Base-by-base conservation (phyloP, 202 grass and related monocot species). In the Schoenoplectus triqueter region DNA sequence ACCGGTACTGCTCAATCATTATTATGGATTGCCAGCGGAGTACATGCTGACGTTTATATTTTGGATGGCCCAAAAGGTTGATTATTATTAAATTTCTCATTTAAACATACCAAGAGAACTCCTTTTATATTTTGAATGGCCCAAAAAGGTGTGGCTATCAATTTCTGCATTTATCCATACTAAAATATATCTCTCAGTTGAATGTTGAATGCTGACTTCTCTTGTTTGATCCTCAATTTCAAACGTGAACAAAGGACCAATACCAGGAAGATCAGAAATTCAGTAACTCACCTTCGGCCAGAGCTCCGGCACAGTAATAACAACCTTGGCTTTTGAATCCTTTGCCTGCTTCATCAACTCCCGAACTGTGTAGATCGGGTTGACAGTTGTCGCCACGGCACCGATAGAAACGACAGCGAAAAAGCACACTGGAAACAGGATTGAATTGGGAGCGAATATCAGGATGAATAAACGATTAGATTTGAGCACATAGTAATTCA, bases 361-460 rank as follows among this genome's bases (percentile, higher is more conserved):
- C 68, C 80, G 54, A 3, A 84, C 57, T 52, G 91, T 95, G 31
- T 95, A 98, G 39, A 90, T 66, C 48, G 95, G 95, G 60, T 95
- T 98, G 48, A 88, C 92, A 5, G 95, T 93, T 83, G 88, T 95
- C 22, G 71, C 87, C 82, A 95, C 67, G 83, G 91, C 92, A 62
- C 95, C 92, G 63, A 88, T 86, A 15, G 89, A 88, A 63, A 94
- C 70, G 64, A 85, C 51, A 15, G 91, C 91, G 85, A 95, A 86
- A 89, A 98, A 93, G 85, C 88, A 92, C 85, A 98, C 86, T 0
- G 89, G 92, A 86, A 92, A 93, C 61, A 92, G 91, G 64, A 93
- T 20, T 69, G 88, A 95, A 75, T 98, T 98, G 42, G 92, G 95
- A 11, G 89, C 88, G 50, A 93, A 78, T 68, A 98, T 46, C 49